Conservation (phyloP, 805 yeast species). For the Suhomyces sp. region DNA sequence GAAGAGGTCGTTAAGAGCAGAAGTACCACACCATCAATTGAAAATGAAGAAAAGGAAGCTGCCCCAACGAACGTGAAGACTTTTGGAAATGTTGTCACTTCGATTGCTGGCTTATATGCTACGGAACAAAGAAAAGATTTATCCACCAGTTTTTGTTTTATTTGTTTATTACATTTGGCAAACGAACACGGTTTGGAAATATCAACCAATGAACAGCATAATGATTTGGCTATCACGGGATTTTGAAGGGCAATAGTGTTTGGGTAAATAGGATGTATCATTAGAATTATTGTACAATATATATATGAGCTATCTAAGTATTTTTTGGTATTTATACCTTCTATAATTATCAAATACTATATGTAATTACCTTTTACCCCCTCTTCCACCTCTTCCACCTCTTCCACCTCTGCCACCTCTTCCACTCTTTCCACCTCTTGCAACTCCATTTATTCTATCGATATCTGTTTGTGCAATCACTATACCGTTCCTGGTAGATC, state of each 20-base stretch:
- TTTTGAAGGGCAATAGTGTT: conserved; percentile 6
- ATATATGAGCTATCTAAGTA: background rate
- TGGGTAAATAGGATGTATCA: background rate
- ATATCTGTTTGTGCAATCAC: conserved; percentile 68
- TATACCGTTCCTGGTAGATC: conserved; percentile 75
- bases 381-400: conserved; percentile 6
- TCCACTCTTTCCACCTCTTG: conserved; percentile 12
- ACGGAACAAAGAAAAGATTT: conserved; percentile 60
- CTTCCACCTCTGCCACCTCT: conserved; percentile 8
- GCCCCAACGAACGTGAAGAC: conserved; percentile 33
- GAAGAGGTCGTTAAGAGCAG: background rate
- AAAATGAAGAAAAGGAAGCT: conserved; percentile 16
- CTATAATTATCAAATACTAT: background rate
- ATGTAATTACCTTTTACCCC: background rate
- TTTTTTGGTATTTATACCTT: background rate
- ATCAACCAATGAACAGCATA: conserved; percentile 43
- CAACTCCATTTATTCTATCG: conserved; percentile 36
- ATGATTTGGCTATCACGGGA: conserved; percentile 34
- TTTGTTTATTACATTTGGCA: conserved; percentile 79
- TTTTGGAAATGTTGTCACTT: conserved; percentile 46
- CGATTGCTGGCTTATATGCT: conserved; percentile 53
- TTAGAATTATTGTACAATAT: background rate
- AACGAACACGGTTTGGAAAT: conserved; percentile 77
- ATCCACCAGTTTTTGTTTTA: conserved; percentile 83
- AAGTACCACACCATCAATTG: conserved; percentile 1